Evolutionary conservation across 139 green algal species (phyloP), one percentile per base, ranked within the genome.

Genomic region (Ettlia oleoabundans): DNA sequence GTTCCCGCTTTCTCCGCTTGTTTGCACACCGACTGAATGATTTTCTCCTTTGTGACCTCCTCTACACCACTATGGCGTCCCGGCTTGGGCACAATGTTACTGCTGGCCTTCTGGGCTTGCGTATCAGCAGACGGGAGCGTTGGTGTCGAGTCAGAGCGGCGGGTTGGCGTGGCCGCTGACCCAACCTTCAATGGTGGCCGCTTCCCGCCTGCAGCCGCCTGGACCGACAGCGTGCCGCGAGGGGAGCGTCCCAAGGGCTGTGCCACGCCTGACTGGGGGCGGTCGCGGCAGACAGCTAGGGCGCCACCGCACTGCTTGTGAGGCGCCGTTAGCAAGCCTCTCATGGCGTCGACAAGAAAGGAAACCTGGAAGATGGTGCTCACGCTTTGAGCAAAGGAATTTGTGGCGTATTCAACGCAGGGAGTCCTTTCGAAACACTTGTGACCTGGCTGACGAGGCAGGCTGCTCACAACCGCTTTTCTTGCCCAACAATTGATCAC

Each of bases 81-180:
- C 55, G 71, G 71, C 32, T 30, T 53, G 24, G 47, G 51, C 2
- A 78, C 47, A 30, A 78, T 78, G 71, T 78, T 47, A 47, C 64
- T 78, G 71, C 15, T 15, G 1, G 65, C 65, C 18, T 26, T 2
- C 7, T 42, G 65, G 28, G 63, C 63, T 35, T 51, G 65, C 35
- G 26, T 9, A 15, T 28, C 55, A 22, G 55, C 21, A 9, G 55
- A 9, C 18, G 55, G 21, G 18, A 65, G 21, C 18, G 18, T n/a
- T 5, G 5, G 5, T 5, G 55, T 28, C 55, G 55, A n/a, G 55
- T 15, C 55, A 5, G 18, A 9, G 15, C 18, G 55, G 55, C 21
- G 21, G 55, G 18, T 15, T 5, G 28, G 55, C 21, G 55, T 22
- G 55, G 55, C 5, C 55, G 55, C 5, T 28, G 55, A 9, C 47